Evolutionary conservation across 306 rosid species (phyloP).

Genomic region (Fagus crenata): DNA sequence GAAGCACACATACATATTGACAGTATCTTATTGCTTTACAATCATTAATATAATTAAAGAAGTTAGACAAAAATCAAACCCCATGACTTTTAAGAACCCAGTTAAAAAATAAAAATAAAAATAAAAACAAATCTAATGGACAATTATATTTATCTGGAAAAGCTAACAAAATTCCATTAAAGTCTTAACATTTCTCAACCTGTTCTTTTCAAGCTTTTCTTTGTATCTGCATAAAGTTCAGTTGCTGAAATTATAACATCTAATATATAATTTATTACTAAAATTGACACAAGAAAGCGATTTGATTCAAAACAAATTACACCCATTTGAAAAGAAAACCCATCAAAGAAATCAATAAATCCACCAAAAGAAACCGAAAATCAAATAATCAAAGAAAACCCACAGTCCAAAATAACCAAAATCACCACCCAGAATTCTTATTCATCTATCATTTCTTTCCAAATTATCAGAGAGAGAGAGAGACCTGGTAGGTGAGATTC

Average conservation of each 20-base stretch:
- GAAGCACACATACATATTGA: neutral
- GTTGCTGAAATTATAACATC: too few species aligned
- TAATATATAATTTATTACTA: too few species aligned
- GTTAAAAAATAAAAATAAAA: neutral
- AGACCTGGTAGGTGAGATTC: conserved; percentile 78
- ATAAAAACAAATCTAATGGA: neutral
- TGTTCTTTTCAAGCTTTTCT: too few species aligned
- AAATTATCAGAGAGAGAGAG: conserved; percentile 1
- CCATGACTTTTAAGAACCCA: neutral
- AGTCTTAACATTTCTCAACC: too few species aligned
- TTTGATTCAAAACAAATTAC: too few species aligned
- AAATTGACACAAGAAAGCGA: too few species aligned
- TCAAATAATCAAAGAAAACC: neutral
- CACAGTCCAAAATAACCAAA: neutral
- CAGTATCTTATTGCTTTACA: neutral
- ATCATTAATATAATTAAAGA: neutral
- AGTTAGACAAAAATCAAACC: neutral
- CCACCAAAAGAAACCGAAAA: too few species aligned
- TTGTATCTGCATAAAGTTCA: too few species aligned
- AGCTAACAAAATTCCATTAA: too few species aligned
- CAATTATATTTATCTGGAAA: neutral
- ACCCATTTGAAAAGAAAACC: too few species aligned
- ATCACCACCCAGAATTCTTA: neutral
- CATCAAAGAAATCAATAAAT: too few species aligned
- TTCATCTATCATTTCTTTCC: neutral